Base-by-base conservation (phyloP, 2,329 filamentous ascomycete genomes). In the Byssochlamys sp. region DNA sequence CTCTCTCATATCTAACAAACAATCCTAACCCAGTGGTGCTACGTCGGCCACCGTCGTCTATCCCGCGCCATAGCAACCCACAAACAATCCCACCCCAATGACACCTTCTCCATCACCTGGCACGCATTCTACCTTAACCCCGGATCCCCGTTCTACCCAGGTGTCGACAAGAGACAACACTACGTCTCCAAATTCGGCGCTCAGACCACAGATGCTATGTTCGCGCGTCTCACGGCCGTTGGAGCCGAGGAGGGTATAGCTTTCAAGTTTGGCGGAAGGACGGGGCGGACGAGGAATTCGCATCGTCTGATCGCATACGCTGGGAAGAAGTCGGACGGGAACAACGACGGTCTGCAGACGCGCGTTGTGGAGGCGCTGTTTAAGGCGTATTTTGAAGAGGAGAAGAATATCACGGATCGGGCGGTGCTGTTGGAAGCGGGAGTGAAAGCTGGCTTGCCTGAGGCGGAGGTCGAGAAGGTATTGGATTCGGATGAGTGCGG, bases 51-150 rank as follows among this genome's bases (percentile, higher is more conserved):
- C 69, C 84, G 84, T 61, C 85, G 88, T 39, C 82, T 95, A 45
- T 83, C 87, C 54, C 81, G 81, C 60, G 89, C 87, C 60, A 92
- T 95, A 60, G 70, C 77, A 7, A 71, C 81, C 29, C 89, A 89
- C 76, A 81, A 83, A 66, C 77, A 81, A 65, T 77, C 79, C 45
- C 78, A 89, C 63, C 84, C 87, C 9, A 72, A 79, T 45, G 87
- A 92, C 73, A 88, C 80, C 24, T 91, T 95, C 75, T 81, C 79
- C 52, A 83, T 88, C 12, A 81, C 80, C 60, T 95, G 89, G 88
- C 80, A 82, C 60, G 87, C 90, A 1, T 95, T 89, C 76, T 91
- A 92, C 71, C 82, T 95, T 55, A 85, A 91, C 67, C 87, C 89
- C 0, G 77, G 78, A 52, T 77, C 82, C 0, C 81, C 87, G 0